Evolutionary conservation across 352 stramenopile species (phyloP), one percentile per base, ranked within the genome.

Genomic region (Elongisporangium anandrum): DNA sequence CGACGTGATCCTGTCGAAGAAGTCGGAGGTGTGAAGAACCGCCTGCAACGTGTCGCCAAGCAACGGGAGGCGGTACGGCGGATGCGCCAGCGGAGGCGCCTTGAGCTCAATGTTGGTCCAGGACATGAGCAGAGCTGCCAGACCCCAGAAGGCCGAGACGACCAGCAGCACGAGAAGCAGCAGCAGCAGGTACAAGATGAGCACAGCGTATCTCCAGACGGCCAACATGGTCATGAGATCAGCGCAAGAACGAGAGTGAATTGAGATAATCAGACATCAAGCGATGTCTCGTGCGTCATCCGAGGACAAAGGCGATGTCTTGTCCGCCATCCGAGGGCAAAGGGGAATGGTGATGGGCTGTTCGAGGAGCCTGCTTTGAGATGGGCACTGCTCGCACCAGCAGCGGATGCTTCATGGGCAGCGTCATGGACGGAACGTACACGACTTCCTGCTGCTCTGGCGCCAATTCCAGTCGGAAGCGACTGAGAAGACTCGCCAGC

Each of bases 1-100:
- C 55, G 86, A 71, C 20, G 75, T 47, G 54, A 89, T 71, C 77
- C 77, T 86, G 56, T 87, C 77, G 66, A 86, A 79, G 52, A 87
- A 59, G 19, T 73, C 66, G n/a, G 54, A 16, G 22, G 66, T 67
- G 22, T 89, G 79, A 20, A 52, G 65, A 29, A 73, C 26, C 1
- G 72, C 50, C 50, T 88, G 73, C 26, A 87, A 56, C 49, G 77
- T 86, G 59, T 87, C 86, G 62, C 75, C 73, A 6, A 87, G 24
- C 21, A 87, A 6, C 2, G 77, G 77, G 10, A 87, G 70, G 6
- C 9, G 29, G 29, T 41, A 41, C 29, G 29, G 29, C 4, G 29
- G 29, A 8, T 41, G 29, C 29, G 29, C 29, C 29, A 41, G 29
- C 24, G 24, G 24, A 34, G 24, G 24, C 24, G 24, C 7, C 29